Base-by-base conservation (phyloP, 441 rosid species). In the Erysimum cheiri region DNA sequence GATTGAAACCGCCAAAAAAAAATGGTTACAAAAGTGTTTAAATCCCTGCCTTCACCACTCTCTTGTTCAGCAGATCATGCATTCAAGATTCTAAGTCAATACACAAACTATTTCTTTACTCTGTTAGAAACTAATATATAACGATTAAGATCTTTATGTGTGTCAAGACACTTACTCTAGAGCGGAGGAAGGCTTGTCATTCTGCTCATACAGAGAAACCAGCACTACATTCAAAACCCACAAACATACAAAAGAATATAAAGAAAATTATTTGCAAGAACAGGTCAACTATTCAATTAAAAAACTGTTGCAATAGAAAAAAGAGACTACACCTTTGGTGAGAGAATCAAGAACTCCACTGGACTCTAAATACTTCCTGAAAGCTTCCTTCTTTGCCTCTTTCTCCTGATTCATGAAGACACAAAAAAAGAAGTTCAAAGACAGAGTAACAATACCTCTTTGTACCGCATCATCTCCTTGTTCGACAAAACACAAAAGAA, bases 101-200 rank as follows among this genome's bases (percentile, higher is more conserved):
- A 47, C 50, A 59, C 39, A 39, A 39, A 28, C 39, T 35, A 8
- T 28, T n/a, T n/a, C n/a, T n/a, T n/a, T n/a, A n/a, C n/a, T 15
- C 4, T 40, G 11, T 15, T 8, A 31, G 6, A 69, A 17, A 69
- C 65, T 35, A 44, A 35, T 26, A 24, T 2, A n/a, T 32, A 41
- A 53, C 0, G 3, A 19, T 43, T 26, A 22, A 12, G 22, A 46
- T 36, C 6, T 32, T 33, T 55, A 9, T n/a, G n/a, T 2, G 8
- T 48, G 48, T 32, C 6, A 5, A 74, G 47, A 59, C 60, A 88
- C 99, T 83, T 80, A 92, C 98, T 94, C 99, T 55, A 85, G 77
- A 63, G 96, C 97, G 64, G 97, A 90, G 43, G 92, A 84, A 75
- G 97, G 99, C 70, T 90, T 89, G 75, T 92, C 97, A 77, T 87